phyloP scores from a whole-genome alignment of 2,329 filamentous ascomycete species.

The Fusarium buharicum region DNA sequence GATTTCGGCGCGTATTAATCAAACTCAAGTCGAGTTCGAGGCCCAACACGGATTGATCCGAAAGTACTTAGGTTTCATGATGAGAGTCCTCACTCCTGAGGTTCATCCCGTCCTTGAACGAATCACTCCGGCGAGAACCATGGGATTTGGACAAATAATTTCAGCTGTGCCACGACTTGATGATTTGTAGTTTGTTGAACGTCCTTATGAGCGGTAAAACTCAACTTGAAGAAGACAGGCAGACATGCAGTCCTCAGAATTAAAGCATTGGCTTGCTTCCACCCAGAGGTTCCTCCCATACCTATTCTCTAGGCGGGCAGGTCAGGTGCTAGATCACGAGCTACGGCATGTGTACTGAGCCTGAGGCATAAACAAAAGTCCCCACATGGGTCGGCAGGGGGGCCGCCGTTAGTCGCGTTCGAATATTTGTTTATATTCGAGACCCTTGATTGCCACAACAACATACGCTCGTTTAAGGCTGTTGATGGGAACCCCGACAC shows the following conservation, averaged over 20 bases:
- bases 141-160: background rate
- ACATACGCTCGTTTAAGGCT: conserved; percentile 38
- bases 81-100: background rate
- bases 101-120: conserved; percentile 13
- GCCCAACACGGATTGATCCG: conserved; percentile 3
- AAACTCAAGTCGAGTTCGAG: conserved; percentile 7
- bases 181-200: too few species aligned
- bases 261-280: background rate
- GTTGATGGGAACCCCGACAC: conserved; percentile 44
- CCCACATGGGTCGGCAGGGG: conserved; percentile 31
- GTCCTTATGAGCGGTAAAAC: background rate
- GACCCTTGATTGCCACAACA: conserved; percentile 45
- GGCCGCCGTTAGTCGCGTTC: conserved; percentile 39
- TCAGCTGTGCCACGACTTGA: background rate
- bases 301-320: background rate
- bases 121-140: conserved; percentile 3
- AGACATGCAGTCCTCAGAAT: background rate
- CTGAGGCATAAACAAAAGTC: conserved; percentile 41
- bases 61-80: conserved; percentile 12
- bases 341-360: conserved; percentile 13
- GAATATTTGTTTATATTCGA: conserved; percentile 47
- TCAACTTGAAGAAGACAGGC: background rate
- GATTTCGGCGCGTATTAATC: conserved; percentile 6
- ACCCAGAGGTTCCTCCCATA: background rate
- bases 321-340: conserved; percentile 31